Evolutionary conservation across 768 basidiomycete species (phyloP), one percentile per base, ranked within the genome.

Genomic region (Tremella fuciformis): DNA sequence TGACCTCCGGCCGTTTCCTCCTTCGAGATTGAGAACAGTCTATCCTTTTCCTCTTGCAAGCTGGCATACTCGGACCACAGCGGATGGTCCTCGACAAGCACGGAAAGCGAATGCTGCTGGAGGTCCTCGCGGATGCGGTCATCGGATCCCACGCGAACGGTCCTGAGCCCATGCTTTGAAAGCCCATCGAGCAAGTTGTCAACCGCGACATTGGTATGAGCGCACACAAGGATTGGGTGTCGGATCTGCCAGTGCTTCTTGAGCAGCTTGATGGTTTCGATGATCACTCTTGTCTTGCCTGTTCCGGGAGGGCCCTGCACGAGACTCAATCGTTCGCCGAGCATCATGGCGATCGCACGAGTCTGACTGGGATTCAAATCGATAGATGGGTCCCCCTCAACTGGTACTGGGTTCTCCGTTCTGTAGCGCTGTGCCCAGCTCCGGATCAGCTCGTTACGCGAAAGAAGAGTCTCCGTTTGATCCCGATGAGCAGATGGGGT

Each of bases 191-290:
- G 84, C 8, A 96, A 84, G 65, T 93, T 89, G 72, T 96, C 91
- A 18, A 93, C 90, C 0, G 93, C 91, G 18, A 85, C 88, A 65
- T 96, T 93, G 40, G 93, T 96, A 71, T 89, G 94, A 0, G 92
- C 92, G 74, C 89, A 89, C n/a, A 94, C 87, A 13, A 97, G 83
- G 40, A 94, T 80, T 1, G 91, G 91, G 37, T 88, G 83, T 4
- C 88, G 84, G 9, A 93, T 85, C 74, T 87, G 81, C 73, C 92
- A 97, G 69, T 90, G 84, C 2, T 78, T 73, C 81, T 92, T 92
- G 58, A 93, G 83, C 16, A 93, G 70, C 64, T 84, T 86, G 58
- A 89, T 81, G 0, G 88, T 82, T 73, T 93, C 86, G n/a, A 91
- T 85, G 47, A 93, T 91, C 0, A 90, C 93, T 73, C 87, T 86